Evolutionary conservation across 768 basidiomycete genomes (phyloP), one percentile per base, ranked within the genome.

Genomic region (Boletus edulis): DNA sequence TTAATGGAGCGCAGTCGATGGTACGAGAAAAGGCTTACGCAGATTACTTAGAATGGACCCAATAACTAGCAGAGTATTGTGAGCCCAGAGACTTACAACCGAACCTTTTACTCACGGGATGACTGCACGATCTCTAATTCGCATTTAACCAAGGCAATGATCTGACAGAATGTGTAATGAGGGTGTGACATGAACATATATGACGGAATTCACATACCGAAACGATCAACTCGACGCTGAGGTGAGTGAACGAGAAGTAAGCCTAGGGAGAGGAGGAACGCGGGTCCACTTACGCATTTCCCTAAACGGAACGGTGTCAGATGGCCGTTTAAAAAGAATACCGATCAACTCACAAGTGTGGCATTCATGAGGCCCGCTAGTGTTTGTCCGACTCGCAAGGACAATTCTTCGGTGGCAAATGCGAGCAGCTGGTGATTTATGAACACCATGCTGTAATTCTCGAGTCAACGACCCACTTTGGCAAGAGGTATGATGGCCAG

Each of bases 331-430:
- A 10, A 43, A 52, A 49, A 39, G 3, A 12, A 31, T 11, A 12
- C 18, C 7, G 29, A 50, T 24, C 13, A 41, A 66, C 80, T 59
- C 60, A 91, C 87, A 59, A 91, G 74, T 14, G 91, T 94, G 20
- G 92, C 92, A 71, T 94, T 94, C 52, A 94, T 67, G 3, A 94
- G 78, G 38, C 91, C 91, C 4, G 91, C 90, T 12, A 92, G 72
- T 2, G 91, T 91, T 68, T 90, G 86, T 2, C 91, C 92, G 2
- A 93, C 85, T 31, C 91, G 83, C 52, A 91, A 64, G 4, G 92
- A 89, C 17, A 94, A 60, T 59, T 94, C 89, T 55, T 94, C 92
- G 0, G 92, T 94, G 1, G 90, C 90, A 64, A 92, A 93, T 1
- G 85, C 87, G 3, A 94, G 77, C 5, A 93, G 71, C 87, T 90